phyloP scores from a whole-genome alignment of 148 eudicot species.

The Suaeda aralocaspica region DNA sequence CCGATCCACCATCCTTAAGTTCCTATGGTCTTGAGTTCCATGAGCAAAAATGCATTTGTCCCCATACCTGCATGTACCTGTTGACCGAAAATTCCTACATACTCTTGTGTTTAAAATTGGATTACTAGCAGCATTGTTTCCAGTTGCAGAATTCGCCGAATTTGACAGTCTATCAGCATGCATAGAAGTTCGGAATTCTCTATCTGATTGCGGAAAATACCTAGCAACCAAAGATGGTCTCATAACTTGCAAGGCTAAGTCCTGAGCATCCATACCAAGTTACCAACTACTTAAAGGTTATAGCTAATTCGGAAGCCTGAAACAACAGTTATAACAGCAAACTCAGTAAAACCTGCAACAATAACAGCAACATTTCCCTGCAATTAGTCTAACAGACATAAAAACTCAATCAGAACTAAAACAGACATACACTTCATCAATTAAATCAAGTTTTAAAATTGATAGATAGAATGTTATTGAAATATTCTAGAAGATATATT shows the following conservation, averaged over 20 bases:
- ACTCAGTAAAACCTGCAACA: no score
- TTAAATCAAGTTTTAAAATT: no score
- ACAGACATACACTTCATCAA: no score
- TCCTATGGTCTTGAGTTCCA: background rate
- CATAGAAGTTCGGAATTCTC: background rate
- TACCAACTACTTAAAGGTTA: background rate
- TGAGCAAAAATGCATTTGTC: conserved; percentile 15
- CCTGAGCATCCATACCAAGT: no score
- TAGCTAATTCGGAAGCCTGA: no score
- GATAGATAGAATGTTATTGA: no score
- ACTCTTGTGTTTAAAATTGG: background rate
- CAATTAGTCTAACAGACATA: no score
- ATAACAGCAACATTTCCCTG: no score
- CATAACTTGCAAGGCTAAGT: background rate
- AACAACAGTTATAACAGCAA: no score
- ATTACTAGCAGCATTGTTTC: background rate
- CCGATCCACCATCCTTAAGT: background rate
- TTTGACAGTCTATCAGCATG: background rate
- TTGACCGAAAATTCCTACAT: conserved; percentile 19
- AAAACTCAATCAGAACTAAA: no score
- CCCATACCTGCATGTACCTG: conserved; percentile 19
- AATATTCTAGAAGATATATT: no score
- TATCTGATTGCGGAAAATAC: background rate
- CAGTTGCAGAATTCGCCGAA: background rate
- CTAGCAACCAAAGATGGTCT: background rate